Evolutionary conservation across 2,329 filamentous ascomycete genomes (phyloP), one percentile per base, ranked within the genome.

Genomic region (Ascosphaera aggregata): DNA sequence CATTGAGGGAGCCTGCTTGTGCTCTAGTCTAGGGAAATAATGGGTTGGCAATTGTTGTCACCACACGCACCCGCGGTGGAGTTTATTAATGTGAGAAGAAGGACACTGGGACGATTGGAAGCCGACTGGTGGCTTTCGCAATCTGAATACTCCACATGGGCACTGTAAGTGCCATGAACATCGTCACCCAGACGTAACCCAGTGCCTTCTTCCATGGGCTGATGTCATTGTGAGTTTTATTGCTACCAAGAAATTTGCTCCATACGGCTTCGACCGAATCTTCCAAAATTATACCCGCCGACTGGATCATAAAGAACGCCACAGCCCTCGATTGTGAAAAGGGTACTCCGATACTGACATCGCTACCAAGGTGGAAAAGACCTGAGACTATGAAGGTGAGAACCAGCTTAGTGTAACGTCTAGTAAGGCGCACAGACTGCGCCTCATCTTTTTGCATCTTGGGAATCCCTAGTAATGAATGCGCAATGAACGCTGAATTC

Each of bases 271-370:
- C 39, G 4, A 40, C 16, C 16, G 40, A 27, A 24, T 44, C 43
- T 37, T 44, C 43, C 2, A 43, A 18, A 3, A 39, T 32, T 13
- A 44, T 43, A 20, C 43, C 43, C 1, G 43, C 9, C 8, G 34
- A 37, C 13, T 43, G 43, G 4, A 39, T 34, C 11, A 39, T 9
- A 27, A 41, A 44, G 18, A 43, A 44, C 11, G 13, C 36, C n/a
- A 40, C 18, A 2, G 41, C 34, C 11, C 41, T 40, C 16, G 43
- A 43, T 9, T 44, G 37, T 3, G 19, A 19, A 11, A 39, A 19
- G 3, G 39, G 41, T n/a, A 44, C 22, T 2, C 38, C 39, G 7
- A 39, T 22, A 20, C 38, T 24, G 9, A 15, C 22, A 17, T 44
- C 43, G n/a, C 34, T 39, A n/a, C 39, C 3, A 8, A 44, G 4